Evolutionary conservation across 2,329 filamentous ascomycete genomes (phyloP).

Genomic region (Neonectria magnoliae): DNA sequence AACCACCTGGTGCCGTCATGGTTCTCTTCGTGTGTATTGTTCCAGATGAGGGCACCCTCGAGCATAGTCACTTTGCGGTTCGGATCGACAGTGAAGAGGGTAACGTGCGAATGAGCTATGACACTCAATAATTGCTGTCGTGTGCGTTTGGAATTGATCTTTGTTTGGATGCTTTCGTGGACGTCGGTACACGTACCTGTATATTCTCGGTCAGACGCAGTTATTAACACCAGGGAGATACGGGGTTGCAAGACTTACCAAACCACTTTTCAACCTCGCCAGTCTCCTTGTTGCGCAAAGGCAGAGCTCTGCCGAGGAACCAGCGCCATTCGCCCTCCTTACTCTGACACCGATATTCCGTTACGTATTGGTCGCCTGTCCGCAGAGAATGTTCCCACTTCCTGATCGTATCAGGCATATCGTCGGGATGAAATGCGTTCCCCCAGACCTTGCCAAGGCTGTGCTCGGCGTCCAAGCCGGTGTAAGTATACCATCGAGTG

Average conservation of each 20-base stretch:
- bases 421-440: slow-evolving; percentile 75
- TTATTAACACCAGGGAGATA: background rate
- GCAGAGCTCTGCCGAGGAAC: slow-evolving; percentile 79
- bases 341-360: slow-evolving; percentile 75
- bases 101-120: slow-evolving; percentile 78
- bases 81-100: slow-evolving; percentile 77
- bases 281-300: slow-evolving; percentile 71
- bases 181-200: slow-evolving; percentile 78
- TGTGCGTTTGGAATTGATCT: slow-evolving; percentile 71
- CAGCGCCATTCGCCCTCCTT: slow-evolving; percentile 78
- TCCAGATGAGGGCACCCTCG: slow-evolving; percentile 73
- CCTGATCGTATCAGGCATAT: slow-evolving; percentile 64
- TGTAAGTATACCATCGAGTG: slow-evolving; percentile 82
- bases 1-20: slow-evolving; percentile 57
- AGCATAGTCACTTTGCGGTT: slow-evolving; percentile 72
- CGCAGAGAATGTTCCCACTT: slow-evolving; percentile 70
- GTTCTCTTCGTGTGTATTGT: slow-evolving; percentile 52
- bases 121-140: slow-evolving; percentile 78
- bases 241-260: slow-evolving; percentile 54
- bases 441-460: slow-evolving; percentile 72
- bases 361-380: slow-evolving; percentile 75
- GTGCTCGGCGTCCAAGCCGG: slow-evolving; percentile 70
- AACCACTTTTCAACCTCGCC: slow-evolving; percentile 82
- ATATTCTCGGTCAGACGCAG: background rate
- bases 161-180: slow-evolving; percentile 76